Evolutionary conservation across 2,329 filamentous ascomycete genomes (phyloP).

Genomic region (Alternaria sp.): DNA sequence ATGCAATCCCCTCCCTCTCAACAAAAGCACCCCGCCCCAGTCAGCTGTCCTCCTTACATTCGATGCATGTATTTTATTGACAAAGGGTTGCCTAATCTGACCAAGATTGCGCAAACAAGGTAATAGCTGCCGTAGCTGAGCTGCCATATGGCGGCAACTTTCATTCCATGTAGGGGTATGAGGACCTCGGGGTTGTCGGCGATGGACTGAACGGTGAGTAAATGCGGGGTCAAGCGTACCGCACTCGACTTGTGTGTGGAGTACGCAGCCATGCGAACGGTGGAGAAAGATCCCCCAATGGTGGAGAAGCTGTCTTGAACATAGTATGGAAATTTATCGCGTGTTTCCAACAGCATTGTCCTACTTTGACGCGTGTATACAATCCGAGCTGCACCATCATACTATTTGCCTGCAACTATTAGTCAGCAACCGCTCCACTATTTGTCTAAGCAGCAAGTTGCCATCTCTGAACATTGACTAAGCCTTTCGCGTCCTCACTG

Average conservation of each 20-base stretch:
- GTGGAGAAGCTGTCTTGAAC: not conserved
- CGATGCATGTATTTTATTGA: conserved; percentile 11
- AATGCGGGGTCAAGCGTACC: conserved; percentile 3
- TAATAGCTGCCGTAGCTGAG: conserved; percentile 4
- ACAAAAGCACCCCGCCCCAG: conserved; percentile 29
- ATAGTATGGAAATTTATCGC: not conserved
- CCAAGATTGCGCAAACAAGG: not conserved
- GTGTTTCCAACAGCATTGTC: not conserved
- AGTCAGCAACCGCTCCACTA: conserved; percentile 4
- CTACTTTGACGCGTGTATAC: not conserved
- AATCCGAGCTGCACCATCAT: not conserved
- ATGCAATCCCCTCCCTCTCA: conserved; percentile 23
- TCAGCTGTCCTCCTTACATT: conserved; percentile 20
- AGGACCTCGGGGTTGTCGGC: conserved; percentile 4
- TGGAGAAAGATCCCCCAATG: not conserved
- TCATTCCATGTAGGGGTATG: not conserved
- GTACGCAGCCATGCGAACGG: not conserved
- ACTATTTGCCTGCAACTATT: not conserved
- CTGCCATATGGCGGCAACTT: not conserved
- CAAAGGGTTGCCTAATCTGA: conserved; percentile 9
- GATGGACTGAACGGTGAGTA: conserved; percentile 2
- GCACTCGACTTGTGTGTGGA: conserved; percentile 1
- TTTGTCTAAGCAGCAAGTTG: not conserved
- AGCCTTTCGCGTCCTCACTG: not conserved
- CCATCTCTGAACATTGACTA: not conserved